Percentiles rank a stretch among this genome's conserved stretches.
phyloP scores from a whole-genome alignment of 23 red algal genomes.

The Gracilaria domingensis region DNA sequence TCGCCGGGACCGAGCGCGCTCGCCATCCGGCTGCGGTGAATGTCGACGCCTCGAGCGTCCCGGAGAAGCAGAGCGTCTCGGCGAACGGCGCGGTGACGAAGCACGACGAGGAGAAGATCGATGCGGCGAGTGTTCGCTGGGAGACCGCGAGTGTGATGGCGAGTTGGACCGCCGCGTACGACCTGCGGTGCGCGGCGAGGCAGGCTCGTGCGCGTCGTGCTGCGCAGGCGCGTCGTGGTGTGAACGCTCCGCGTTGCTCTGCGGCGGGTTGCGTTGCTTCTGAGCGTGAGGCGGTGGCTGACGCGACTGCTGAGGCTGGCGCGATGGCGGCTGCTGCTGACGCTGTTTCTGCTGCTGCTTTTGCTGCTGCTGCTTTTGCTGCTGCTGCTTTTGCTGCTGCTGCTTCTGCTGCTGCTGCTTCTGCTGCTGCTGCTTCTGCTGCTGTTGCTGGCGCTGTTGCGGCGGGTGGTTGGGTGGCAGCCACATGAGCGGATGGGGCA shows the following conservation, averaged over 20 bases:
- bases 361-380: not conserved
- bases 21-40: conserved; percentile 17
- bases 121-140: conserved; percentile 14
- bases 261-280: not conserved
- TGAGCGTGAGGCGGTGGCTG: not conserved
- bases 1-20: not conserved
- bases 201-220: not conserved
- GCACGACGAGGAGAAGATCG: conserved; percentile 6
- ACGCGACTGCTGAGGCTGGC: not conserved
- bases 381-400: not conserved
- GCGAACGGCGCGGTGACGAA: conserved; percentile 18
- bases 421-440: not conserved
- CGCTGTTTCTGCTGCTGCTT: not conserved
- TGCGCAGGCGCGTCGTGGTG: not conserved
- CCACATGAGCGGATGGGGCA: conserved; percentile 49
- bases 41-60: not conserved
- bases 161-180: not conserved
- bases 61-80: not conserved
- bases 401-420: not conserved
- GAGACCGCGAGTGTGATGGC: conserved; percentile 17
- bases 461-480: conserved; percentile 19
- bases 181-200: not conserved
- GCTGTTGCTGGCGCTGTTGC: not conserved
- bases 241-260: not conserved
- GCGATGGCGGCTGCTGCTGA: not conserved